A percentile compares a stretch with the other conserved stretches of the same genome.
Conservation (phyloP, 176 grass and related monocot genomes). For the Neostapfia colusana region DNA sequence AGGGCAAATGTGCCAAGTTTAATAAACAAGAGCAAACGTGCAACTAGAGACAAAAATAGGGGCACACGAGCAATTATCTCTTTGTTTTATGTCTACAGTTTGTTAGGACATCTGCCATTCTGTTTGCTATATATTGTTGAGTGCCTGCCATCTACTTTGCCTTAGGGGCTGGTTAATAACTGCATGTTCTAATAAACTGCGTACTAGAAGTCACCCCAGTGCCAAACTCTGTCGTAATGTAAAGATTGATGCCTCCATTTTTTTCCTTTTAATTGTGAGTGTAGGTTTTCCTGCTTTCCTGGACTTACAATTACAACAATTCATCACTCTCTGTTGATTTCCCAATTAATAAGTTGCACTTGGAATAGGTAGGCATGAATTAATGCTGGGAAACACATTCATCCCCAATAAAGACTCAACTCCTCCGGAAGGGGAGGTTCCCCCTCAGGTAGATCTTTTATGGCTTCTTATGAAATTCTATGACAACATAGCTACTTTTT, state of each 20-base stretch:
- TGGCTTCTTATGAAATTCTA: conserved; percentile 41
- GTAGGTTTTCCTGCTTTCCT: conserved; percentile 24
- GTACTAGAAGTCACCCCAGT: not conserved
- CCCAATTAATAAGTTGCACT: conserved; percentile 47
- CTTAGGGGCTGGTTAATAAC: not conserved
- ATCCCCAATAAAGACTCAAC: conserved; percentile 52
- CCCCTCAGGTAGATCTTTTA: conserved; percentile 66
- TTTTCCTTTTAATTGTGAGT: conserved; percentile 12
- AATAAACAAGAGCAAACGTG: too few species aligned
- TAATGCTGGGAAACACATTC: conserved; percentile 90
- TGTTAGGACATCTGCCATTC: not conserved
- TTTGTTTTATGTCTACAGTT: not conserved
- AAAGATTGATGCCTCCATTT: not conserved
- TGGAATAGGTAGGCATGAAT: conserved; percentile 83
- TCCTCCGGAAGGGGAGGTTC: conserved; percentile 57
- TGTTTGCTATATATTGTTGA: not conserved
- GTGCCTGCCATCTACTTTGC: not conserved
- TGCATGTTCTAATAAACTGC: not conserved
- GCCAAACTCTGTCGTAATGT: not conserved
- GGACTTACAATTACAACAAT: conserved; percentile 12
- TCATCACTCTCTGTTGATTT: conserved; percentile 19
- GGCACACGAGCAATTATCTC: too few species aligned
- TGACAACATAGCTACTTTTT: not conserved
- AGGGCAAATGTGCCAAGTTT: too few species aligned
- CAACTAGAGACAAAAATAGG: too few species aligned